phyloP scores from a whole-genome alignment of 768 basidiomycete genomes.

The Pleurotus citrinopileatus region DNA sequence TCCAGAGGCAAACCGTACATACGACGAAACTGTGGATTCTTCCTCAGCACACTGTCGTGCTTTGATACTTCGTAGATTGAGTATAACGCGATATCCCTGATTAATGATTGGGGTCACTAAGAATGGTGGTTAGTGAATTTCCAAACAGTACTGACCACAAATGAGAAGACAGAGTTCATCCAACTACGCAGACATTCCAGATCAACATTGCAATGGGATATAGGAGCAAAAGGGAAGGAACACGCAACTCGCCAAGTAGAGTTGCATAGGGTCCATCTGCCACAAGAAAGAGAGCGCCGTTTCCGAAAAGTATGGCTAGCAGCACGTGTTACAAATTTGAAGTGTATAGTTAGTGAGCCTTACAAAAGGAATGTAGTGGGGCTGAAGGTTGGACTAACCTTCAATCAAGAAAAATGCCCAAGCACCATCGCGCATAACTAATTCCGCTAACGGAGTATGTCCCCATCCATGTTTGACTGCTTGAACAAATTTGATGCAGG shows the following conservation, averaged over 20 bases:
- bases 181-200: not conserved
- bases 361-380: too few species aligned
- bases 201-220: not conserved
- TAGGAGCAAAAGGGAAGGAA: not conserved
- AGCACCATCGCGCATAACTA: conserved; percentile 17
- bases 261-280: not conserved
- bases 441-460: conserved; percentile 1
- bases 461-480: conserved; percentile 14
- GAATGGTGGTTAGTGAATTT: not conserved
- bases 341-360: too few species aligned
- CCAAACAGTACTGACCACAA: conserved; percentile 7
- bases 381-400: conserved; percentile 8
- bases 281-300: not conserved
- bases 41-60: too few species aligned
- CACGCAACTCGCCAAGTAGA: not conserved
- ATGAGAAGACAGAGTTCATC: not conserved
- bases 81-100: conserved; percentile 3
- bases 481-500: conserved; percentile 11
- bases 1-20: too few species aligned
- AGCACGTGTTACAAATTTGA: not conserved
- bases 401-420: conserved; percentile 17
- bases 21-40: too few species aligned
- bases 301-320: not conserved
- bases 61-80: not conserved
- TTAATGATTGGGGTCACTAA: not conserved